phyloP scores from a whole-genome alignment of 768 basidiomycete species.

The Tulasnella calospora region DNA sequence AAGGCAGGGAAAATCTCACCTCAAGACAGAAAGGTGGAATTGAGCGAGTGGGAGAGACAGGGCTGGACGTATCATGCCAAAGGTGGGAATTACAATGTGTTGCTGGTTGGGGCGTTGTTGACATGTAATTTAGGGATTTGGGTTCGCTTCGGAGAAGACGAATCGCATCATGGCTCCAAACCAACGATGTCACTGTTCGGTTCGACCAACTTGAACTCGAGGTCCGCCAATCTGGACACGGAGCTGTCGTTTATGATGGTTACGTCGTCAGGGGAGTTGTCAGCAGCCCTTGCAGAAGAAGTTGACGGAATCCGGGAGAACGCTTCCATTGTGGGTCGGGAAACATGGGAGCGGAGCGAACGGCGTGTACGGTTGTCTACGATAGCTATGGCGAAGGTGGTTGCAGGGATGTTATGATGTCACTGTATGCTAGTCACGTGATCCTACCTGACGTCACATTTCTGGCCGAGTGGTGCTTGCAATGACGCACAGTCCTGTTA shows the following conservation, averaged over 20 bases:
- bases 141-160: slow-evolving; percentile 26
- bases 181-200: slow-evolving; percentile 83
- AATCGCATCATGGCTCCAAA: slow-evolving; percentile 22
- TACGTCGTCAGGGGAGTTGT: slow-evolving; percentile 49
- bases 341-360: slow-evolving; percentile 36
- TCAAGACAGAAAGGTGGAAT: slow-evolving; percentile 45
- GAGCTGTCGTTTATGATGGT: slow-evolving; percentile 85
- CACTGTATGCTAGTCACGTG: neutral
- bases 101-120: neutral
- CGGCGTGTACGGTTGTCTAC: slow-evolving; percentile 35
- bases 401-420: slow-evolving; percentile 20
- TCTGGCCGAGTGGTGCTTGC: neutral
- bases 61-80: slow-evolving; percentile 99
- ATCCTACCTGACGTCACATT: neutral
- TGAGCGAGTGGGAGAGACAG: slow-evolving; percentile 80
- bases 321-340: slow-evolving; percentile 33
- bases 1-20: neutral
- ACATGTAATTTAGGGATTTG: slow-evolving; percentile 13
- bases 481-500: neutral
- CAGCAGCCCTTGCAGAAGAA: slow-evolving; percentile 35
- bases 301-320: slow-evolving; percentile 35
- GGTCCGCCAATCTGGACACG: slow-evolving; percentile 84
- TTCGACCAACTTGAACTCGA: slow-evolving; percentile 89
- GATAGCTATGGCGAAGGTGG: slow-evolving; percentile 32
- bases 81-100: slow-evolving; percentile 46